These are phyloP conservation scores for Oryza glumipatula DNA, from an alignment of 176 grass and related monocot genomes.

Conservation along the genomic window DNA sequence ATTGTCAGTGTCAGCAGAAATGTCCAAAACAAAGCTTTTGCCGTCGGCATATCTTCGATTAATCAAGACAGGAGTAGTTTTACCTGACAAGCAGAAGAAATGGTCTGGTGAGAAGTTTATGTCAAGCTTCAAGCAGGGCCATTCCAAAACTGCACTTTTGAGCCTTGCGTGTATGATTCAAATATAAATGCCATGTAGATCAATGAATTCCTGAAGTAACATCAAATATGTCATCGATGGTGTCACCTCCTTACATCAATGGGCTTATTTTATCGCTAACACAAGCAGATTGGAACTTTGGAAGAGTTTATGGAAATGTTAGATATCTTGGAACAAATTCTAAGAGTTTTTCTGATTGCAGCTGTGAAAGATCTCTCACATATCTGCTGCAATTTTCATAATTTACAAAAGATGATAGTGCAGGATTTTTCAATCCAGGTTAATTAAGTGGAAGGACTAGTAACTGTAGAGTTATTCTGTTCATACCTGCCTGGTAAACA, in stretches of 20 bases:
- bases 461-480: not conserved
- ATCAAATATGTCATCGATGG: constrained; percentile 25
- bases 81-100: constrained; percentile 21
- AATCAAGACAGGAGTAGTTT: constrained; percentile 31
- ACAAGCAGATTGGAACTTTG: not conserved
- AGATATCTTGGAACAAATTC: not conserved
- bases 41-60: constrained; percentile 16
- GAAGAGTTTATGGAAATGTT: not conserved
- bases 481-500: constrained; percentile 29
- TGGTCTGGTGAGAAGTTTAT: constrained; percentile 26
- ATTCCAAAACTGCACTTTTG: constrained; percentile 29
- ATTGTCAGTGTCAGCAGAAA: constrained; percentile 29
- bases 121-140: not conserved
- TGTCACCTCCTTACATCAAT: constrained; percentile 27
- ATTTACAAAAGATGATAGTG: constrained; percentile 1
- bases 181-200: constrained; percentile 30
- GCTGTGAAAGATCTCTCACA: not conserved
- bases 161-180: constrained; percentile 36
- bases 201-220: constrained; percentile 43
- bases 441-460: not conserved
- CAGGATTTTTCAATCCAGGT: not conserved
- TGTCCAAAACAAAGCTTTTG: constrained; percentile 17
- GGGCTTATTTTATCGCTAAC: constrained; percentile 7
- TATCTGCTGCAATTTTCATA: constrained; percentile 5
- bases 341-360: too few species aligned